Percentiles rank a stretch among this genome's conserved stretches.
phyloP scores from a whole-genome alignment of 1,139 yeast species.

The Candida gigantensis region DNA sequence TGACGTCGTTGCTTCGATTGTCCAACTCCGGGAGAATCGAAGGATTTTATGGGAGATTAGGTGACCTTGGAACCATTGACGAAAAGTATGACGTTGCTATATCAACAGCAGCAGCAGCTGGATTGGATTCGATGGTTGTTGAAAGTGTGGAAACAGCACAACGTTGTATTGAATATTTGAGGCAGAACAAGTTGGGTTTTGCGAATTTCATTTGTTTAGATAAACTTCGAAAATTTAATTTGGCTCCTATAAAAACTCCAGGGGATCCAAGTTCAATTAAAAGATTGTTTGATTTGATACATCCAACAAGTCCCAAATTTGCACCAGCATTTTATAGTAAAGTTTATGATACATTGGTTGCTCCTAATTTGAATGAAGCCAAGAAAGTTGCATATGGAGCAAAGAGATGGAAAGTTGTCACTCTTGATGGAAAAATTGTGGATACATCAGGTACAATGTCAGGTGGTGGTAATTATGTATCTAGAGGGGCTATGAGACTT shows the following conservation, averaged over 20 bases:
- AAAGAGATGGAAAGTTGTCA: conserved; percentile 82
- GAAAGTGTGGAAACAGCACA: conserved; percentile 94
- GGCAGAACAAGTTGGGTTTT: conserved; percentile 84
- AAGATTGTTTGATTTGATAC: conserved; percentile 80
- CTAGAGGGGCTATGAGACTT: conserved; percentile 66
- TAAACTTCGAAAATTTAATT: conserved; percentile 65
- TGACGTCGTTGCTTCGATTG: conserved; percentile 66
- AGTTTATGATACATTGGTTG: conserved; percentile 83
- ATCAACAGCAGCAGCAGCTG: conserved; percentile 93
- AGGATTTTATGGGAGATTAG: conserved; percentile 89
- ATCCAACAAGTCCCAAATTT: conserved; percentile 66
- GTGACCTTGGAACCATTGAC: conserved; percentile 87
- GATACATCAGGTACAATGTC: conserved; percentile 97
- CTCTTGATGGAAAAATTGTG: conserved; percentile 87
- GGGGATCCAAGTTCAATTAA: conserved; percentile 73
- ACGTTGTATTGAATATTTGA: conserved; percentile 81
- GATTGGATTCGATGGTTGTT: conserved; percentile 90
- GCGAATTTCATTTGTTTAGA: conserved; percentile 84
- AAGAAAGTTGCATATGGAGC: conserved; percentile 85
- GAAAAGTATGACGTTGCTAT: conserved; percentile 88
- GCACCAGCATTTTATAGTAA: conserved; percentile 90
- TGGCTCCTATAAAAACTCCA: conserved; percentile 61
- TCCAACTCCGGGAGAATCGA: conserved; percentile 79
- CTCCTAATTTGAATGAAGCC: conserved; percentile 76
- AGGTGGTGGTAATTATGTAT: conserved; percentile 84